Percentiles rank a stretch among this genome's conserved stretches.
Evolutionary conservation across 768 basidiomycete species (phyloP).

Genomic region (Russula sp.): DNA sequence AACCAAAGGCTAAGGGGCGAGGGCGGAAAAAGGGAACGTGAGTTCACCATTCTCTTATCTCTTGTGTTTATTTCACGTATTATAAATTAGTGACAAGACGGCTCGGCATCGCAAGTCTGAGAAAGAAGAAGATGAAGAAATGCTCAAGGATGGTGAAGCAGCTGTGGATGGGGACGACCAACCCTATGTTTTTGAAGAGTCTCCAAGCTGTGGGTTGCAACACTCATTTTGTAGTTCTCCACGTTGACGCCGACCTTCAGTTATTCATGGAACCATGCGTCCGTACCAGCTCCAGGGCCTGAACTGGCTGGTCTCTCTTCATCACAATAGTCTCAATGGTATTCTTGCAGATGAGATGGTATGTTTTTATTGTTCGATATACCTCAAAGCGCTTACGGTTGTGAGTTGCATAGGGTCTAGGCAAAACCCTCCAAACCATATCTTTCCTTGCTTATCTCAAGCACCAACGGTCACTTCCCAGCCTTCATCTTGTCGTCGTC

Average conservation of each 20-base stretch:
- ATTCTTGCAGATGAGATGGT: slow-evolving; percentile 98
- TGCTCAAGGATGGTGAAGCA: slow-evolving; percentile 80
- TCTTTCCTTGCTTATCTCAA: slow-evolving; percentile 94
- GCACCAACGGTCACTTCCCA: slow-evolving; percentile 63
- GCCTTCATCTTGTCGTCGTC: slow-evolving; percentile 93
- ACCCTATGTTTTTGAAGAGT: slow-evolving; percentile 91
- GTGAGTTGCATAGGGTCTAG: slow-evolving; percentile 60
- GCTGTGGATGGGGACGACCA: slow-evolving; percentile 80
- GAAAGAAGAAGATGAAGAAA: slow-evolving; percentile 96
- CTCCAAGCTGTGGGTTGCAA: slow-evolving; percentile 65
- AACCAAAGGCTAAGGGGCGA: slow-evolving; percentile 77
- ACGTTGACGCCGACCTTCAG: slow-evolving; percentile 32
- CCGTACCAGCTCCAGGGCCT: slow-evolving; percentile 92
- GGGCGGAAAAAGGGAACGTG: slow-evolving; percentile 78
- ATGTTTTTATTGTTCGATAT: slow-evolving; percentile 1
- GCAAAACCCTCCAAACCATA: slow-evolving; percentile 97
- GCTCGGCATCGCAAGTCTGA: slow-evolving; percentile 91
- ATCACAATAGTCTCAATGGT: slow-evolving; percentile 95
- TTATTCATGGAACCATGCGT: slow-evolving; percentile 85
- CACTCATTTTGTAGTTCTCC: background rate
- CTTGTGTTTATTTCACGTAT: background rate
- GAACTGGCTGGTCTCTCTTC: slow-evolving; percentile 95
- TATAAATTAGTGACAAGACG: slow-evolving; percentile 50
- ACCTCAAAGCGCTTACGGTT: slow-evolving; percentile 8
- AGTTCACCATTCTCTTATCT: slow-evolving; percentile 21